phyloP scores from a whole-genome alignment of 2,329 filamentous ascomycete species.

The Colletotrichum camelliae region DNA sequence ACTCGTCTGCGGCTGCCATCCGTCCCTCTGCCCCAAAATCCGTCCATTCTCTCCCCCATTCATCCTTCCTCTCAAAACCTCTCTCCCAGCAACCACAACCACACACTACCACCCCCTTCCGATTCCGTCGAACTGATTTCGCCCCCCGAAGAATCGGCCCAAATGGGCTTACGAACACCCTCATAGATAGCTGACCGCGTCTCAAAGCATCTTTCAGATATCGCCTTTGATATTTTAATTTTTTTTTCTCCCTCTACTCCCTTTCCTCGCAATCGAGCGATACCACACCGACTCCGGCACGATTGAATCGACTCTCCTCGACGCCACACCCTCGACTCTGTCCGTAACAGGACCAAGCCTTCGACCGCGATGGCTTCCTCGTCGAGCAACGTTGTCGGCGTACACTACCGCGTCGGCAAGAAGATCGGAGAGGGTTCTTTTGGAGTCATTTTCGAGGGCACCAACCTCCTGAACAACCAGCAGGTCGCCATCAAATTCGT shows the following conservation, averaged over 20 bases:
- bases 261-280: neutral
- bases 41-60: slow-evolving; percentile 22
- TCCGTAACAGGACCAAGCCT: slow-evolving; percentile 27
- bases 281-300: neutral
- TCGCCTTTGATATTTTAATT: neutral
- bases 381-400: slow-evolving; percentile 96
- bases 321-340: slow-evolving; percentile 5
- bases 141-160: slow-evolving; percentile 8
- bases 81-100: slow-evolving; percentile 10
- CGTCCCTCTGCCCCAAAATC: slow-evolving; percentile 20
- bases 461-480: slow-evolving; percentile 98
- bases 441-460: slow-evolving; percentile 98
- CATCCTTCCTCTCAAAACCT: slow-evolving; percentile 18
- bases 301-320: slow-evolving; percentile 2
- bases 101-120: neutral
- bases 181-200: slow-evolving; percentile 17
- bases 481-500: slow-evolving; percentile 99
- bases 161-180: slow-evolving; percentile 18
- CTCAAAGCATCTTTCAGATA: slow-evolving; percentile 8
- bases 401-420: slow-evolving; percentile 98
- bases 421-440: slow-evolving; percentile 99
- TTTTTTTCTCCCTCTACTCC: neutral
- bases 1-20: slow-evolving; percentile 20
- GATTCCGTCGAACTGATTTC: slow-evolving; percentile 19
- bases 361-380: slow-evolving; percentile 75